Evolutionary conservation across 106 monocot genomes (phyloP), one percentile per base, ranked within the genome.

Genomic region (Alisma plantagoaquatica): DNA sequence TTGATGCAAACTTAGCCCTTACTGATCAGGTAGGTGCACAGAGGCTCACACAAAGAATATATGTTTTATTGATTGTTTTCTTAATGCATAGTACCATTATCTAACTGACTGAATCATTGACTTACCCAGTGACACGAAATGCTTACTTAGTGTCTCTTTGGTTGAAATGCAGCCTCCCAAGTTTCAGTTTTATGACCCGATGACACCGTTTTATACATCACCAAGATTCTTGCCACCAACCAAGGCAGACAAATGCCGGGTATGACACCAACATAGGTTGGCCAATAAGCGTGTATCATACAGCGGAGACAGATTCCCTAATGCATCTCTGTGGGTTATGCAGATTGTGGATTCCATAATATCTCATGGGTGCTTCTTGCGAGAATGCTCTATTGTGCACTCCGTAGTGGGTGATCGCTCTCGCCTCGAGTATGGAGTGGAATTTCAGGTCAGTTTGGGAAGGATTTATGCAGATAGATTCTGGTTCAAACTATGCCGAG

Each of bases 301-400:
- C n/a, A n/a, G n/a, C n/a, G n/a, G n/a, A n/a, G n/a, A n/a, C n/a
- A n/a, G n/a, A n/a, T n/a, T n/a, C n/a, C n/a, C n/a, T n/a, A n/a
- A n/a, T n/a, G n/a, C n/a, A n/a, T n/a, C n/a, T n/a, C n/a, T n/a
- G n/a, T n/a, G n/a, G n/a, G 27, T 64, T 2, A 21, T 57, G 51
- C 79, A 96, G 96, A 76, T 96, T 32, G 20, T 44, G 23, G 81
- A 96, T 59, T 71, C 96, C 26, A 78, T 89, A 24, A 61, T 96
- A 26, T 89, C 96, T 20, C 88, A 96, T 43, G 94, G 94, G 23
- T 96, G 88, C 64, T 89, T 88, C 75, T 51, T 89, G 59, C 70
- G 67, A 20, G 78, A 96, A 50, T 96, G 94, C 50, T 60, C 61
- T 10, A 42, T 96, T 54, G 53, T 78, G 16, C 83, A 64, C 60